A percentile compares a stretch with the other conserved stretches of the same genome.
Conservation (phyloP, 352 stramenopile species). For the Hyaloperonospora brassicae region DNA sequence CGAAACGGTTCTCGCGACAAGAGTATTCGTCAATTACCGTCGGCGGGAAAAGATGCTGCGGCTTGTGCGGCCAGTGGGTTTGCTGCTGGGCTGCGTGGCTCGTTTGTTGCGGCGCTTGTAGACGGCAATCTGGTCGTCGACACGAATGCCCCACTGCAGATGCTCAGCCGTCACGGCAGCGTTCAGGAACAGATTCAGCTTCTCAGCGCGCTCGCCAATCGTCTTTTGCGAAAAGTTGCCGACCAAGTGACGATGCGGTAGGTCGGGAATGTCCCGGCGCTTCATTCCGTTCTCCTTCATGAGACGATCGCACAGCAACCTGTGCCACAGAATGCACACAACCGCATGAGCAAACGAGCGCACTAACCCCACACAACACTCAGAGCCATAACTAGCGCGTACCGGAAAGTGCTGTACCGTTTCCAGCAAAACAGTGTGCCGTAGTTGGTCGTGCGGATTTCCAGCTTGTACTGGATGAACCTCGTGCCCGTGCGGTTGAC, state of each 20-base stretch:
- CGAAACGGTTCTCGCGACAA: constrained; percentile 17
- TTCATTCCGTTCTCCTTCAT: constrained; percentile 81
- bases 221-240: constrained; percentile 80
- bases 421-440: constrained; percentile 86
- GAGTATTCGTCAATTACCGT: constrained; percentile 43
- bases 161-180: constrained; percentile 72
- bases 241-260: constrained; percentile 75
- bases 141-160: constrained; percentile 81
- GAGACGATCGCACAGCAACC: constrained; percentile 74
- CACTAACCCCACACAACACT: too few relatives aligned
- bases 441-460: constrained; percentile 84
- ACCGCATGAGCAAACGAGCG: constrained; percentile 3
- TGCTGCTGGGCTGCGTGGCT: constrained; percentile 30
- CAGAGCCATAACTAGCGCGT: constrained; percentile 8
- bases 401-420: constrained; percentile 85
- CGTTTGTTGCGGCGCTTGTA: constrained; percentile 87
- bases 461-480: constrained; percentile 87
- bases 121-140: constrained; percentile 82
- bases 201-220: constrained; percentile 76
- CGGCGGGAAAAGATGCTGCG: constrained; percentile 63
- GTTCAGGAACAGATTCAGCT: constrained; percentile 78
- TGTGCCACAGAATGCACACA: constrained; percentile 15
- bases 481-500: constrained; percentile 80
- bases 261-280: constrained; percentile 74
- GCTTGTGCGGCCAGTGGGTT: constrained; percentile 28